phyloP scores from a whole-genome alignment of 257 asterid species.

The Fraxinus quadrangulata region DNA sequence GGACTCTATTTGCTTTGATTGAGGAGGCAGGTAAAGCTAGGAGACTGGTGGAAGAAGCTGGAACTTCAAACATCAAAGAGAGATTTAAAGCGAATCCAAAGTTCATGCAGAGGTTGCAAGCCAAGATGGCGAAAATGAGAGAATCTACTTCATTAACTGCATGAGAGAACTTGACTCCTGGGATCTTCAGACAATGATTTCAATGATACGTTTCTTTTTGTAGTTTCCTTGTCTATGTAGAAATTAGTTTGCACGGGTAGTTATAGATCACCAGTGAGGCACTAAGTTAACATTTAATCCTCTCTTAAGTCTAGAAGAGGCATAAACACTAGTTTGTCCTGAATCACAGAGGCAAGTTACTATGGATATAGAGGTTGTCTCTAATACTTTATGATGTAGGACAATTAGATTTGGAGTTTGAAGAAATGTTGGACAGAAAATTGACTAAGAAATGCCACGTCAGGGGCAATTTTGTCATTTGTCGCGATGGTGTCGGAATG shows the following conservation, averaged over 20 bases:
- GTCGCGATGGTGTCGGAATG: too few species aligned
- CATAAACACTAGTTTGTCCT: too few species aligned
- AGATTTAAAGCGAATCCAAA: conserved; percentile 72
- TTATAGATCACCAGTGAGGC: not conserved
- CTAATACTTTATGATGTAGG: too few species aligned
- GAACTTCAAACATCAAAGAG: conserved; percentile 57
- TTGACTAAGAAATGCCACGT: too few species aligned
- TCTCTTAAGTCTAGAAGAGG: too few species aligned
- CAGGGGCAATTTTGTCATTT: too few species aligned
- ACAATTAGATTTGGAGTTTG: too few species aligned
- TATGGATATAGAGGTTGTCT: too few species aligned
- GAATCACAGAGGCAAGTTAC: too few species aligned
- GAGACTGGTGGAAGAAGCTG: conserved; percentile 64
- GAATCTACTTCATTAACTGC: conserved; percentile 34
- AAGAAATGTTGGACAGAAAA: too few species aligned
- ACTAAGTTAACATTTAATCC: not conserved
- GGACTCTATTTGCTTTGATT: conserved; percentile 70
- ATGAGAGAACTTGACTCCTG: conserved; percentile 23
- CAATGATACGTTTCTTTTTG: not conserved
- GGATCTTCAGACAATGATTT: not conserved
- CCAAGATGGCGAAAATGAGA: conserved; percentile 39
- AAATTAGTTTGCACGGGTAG: not conserved
- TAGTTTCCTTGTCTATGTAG: not conserved
- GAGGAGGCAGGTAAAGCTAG: conserved; percentile 87
- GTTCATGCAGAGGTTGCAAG: conserved; percentile 77